Conservation (phyloP, 176 grass and related monocot genomes). For the Puccinellia tenuiflora region DNA sequence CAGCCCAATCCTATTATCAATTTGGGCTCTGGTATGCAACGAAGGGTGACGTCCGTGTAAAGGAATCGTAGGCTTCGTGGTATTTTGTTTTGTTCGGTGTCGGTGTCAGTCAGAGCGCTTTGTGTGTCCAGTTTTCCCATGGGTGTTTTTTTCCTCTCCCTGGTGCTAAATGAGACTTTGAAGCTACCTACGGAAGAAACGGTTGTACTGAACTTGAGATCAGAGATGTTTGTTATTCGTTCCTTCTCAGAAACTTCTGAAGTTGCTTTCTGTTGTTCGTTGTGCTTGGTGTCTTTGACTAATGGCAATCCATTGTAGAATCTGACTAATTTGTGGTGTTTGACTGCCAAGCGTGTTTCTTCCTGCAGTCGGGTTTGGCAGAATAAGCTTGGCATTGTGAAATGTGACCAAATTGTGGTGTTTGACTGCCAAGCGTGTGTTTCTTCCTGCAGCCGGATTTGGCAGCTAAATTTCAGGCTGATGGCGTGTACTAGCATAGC, state of each 20-base stretch:
- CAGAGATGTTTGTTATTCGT: neutral
- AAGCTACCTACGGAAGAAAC: neutral
- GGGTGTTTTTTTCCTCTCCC: neutral
- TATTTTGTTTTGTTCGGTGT: conserved; percentile 34
- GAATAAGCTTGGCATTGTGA: no score
- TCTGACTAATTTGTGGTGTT: no score
- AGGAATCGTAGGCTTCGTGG: conserved; percentile 26
- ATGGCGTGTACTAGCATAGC: neutral
- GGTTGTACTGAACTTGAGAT: conserved; percentile 3
- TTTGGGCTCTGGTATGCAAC: conserved; percentile 42
- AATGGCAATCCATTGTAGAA: neutral
- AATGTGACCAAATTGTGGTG: no score
- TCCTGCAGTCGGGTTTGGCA: conserved; percentile 3
- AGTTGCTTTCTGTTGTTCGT: no score
- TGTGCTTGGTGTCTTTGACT: no score
- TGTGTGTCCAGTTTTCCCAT: conserved; percentile 20
- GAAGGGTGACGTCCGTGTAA: conserved; percentile 22
- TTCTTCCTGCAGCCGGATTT: neutral
- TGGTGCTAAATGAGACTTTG: conserved; percentile 19
- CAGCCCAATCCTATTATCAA: conserved; percentile 45
- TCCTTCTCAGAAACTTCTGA: no score
- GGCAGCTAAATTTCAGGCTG: neutral
- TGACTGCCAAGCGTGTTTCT: neutral
- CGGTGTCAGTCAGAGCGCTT: neutral
- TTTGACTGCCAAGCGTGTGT: neutral